Evolutionary conservation across 306 rosid species (phyloP).

Genomic region (Delonix regia): DNA sequence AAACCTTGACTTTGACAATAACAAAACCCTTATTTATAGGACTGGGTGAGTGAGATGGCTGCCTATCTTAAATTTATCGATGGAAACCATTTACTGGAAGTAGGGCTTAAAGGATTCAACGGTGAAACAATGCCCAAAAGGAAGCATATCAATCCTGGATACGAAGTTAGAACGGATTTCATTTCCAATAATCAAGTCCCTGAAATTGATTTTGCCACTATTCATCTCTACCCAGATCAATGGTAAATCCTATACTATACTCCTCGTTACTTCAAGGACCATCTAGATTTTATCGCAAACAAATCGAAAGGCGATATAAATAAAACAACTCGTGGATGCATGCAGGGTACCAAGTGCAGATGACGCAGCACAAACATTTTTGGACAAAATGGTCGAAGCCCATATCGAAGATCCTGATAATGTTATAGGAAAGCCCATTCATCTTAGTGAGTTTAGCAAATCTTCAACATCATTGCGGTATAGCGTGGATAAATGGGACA

Average conservation of each 20-base stretch:
- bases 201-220: constrained; percentile 46
- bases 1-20: neutral
- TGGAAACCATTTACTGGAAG: constrained; percentile 38
- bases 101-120: constrained; percentile 52
- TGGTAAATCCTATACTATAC: constrained; percentile 34
- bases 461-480: constrained; percentile 36
- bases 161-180: constrained; percentile 46
- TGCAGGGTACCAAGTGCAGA: constrained; percentile 32
- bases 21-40: constrained; percentile 15
- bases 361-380: constrained; percentile 33
- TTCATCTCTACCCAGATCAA: constrained; percentile 48
- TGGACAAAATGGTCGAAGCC: constrained; percentile 35
- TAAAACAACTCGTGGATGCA: neutral
- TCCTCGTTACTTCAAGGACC: neutral
- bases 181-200: constrained; percentile 44
- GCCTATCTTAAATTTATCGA: constrained; percentile 45
- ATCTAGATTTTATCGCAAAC: neutral
- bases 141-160: constrained; percentile 42
- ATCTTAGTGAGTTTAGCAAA: constrained; percentile 42
- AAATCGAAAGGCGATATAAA: too few relatives aligned
- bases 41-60: constrained; percentile 54
- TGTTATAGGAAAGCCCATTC: constrained; percentile 35
- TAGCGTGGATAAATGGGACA: constrained; percentile 28
- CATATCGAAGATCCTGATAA: constrained; percentile 31
- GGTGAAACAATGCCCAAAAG: constrained; percentile 38